Evolutionary conservation across 2,329 filamentous ascomycete species (phyloP).

Genomic region (Nigrospora oryzae): DNA sequence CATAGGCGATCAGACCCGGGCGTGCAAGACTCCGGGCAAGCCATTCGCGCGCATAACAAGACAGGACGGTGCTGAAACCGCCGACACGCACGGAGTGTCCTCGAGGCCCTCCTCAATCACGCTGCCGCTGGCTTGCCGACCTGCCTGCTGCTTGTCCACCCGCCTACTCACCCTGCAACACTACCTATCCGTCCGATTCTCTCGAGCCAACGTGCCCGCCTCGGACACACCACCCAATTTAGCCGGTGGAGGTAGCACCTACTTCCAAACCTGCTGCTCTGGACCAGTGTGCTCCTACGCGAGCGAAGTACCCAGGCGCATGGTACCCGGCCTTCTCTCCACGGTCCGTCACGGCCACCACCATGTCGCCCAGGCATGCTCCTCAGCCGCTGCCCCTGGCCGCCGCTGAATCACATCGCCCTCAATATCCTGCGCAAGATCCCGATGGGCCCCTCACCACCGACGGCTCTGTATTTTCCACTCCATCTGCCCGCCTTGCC

Average conservation of each 20-base stretch:
- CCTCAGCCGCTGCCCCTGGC: conserved; percentile 49
- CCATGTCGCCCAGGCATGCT: conserved; percentile 50
- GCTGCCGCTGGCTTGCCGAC: neutral
- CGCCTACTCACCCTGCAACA: neutral
- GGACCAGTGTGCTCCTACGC: neutral
- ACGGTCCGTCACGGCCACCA: conserved; percentile 10
- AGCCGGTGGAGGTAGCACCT: neutral
- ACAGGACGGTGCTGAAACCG: neutral
- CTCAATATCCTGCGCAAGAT: conserved; percentile 13
- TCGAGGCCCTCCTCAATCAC: neutral
- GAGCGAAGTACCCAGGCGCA: neutral
- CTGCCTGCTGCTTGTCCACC: too few relatives aligned
- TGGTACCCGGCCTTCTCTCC: conserved; percentile 7
- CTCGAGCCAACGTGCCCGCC: neutral
- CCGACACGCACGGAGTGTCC: neutral
- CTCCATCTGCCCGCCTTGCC: neutral
- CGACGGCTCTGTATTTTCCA: neutral
- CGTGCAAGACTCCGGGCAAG: neutral
- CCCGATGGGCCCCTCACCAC: neutral
- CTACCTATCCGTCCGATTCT: neutral
- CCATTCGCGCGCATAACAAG: neutral
- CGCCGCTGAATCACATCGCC: conserved; percentile 24
- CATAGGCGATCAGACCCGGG: neutral
- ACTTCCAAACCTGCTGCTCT: neutral
- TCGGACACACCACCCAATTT: too few relatives aligned